Evolutionary conservation across 2,329 filamentous ascomycete species (phyloP).

Genomic region (Stagonosporopsis tanaceti): DNA sequence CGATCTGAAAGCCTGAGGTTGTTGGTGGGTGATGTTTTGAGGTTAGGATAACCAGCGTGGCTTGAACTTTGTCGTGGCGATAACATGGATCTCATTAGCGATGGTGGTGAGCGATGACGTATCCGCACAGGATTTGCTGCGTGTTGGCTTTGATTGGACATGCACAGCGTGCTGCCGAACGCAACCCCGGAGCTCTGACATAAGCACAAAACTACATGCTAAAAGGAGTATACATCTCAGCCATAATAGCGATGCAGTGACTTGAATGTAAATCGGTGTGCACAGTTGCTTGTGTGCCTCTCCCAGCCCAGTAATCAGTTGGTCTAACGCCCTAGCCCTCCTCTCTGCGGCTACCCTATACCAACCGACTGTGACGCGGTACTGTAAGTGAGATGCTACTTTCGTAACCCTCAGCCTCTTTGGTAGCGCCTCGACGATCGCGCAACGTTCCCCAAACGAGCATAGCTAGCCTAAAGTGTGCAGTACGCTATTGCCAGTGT

Average conservation of each 20-base stretch:
- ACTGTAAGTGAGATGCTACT: neutral
- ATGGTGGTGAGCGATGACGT: constrained; percentile 27
- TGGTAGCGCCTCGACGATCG: neutral
- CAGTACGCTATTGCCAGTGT: neutral
- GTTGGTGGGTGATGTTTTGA: neutral
- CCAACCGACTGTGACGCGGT: neutral
- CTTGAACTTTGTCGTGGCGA: constrained; percentile 14
- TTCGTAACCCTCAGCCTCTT: neutral
- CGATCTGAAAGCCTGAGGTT: neutral
- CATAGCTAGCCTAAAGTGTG: neutral
- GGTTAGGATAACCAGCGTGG: constrained; percentile 19
- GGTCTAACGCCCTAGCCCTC: neutral
- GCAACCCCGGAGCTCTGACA: neutral
- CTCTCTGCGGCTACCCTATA: too few relatives aligned
- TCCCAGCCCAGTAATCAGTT: too few relatives aligned
- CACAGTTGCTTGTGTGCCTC: too few relatives aligned
- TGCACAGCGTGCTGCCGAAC: neutral
- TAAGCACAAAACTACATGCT: neutral
- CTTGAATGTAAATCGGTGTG: neutral
- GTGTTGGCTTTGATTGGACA: constrained; percentile 10
- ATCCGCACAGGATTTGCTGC: neutral
- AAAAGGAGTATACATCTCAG: neutral
- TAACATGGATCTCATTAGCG: neutral
- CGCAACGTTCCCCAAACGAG: neutral
- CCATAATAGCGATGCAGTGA: neutral